A percentile compares a stretch with the other conserved stretches of the same genome.
These are phyloP conservation scores for Mallotus japonicus DNA, from an alignment of 441 rosid genomes.

Conservation along the genomic window DNA sequence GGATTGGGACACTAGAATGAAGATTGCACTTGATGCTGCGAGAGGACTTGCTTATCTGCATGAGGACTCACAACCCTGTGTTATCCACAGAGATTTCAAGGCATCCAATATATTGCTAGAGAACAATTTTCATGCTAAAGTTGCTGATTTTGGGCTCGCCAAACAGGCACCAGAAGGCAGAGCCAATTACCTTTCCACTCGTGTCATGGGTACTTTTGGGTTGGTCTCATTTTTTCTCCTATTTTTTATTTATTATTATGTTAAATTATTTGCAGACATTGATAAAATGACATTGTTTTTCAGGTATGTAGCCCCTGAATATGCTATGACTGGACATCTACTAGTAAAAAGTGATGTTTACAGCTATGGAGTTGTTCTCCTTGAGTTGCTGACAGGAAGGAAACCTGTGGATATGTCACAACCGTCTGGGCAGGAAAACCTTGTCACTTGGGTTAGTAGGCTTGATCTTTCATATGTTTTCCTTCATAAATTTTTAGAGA, in stretches of 20 bases:
- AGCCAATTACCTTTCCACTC: constrained; percentile 82
- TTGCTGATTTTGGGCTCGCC: constrained; percentile 94
- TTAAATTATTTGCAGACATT: constrained; percentile 9
- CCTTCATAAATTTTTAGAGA: background rate
- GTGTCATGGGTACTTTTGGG: constrained; percentile 99
- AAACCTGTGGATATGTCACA: constrained; percentile 97
- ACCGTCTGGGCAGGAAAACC: constrained; percentile 94
- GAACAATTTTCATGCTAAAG: constrained; percentile 88
- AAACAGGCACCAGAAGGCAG: constrained; percentile 98
- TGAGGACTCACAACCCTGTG: constrained; percentile 96
- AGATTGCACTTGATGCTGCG: constrained; percentile 97
- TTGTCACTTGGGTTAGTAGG: constrained; percentile 84
- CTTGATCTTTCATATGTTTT: background rate
- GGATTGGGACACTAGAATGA: constrained; percentile 95
- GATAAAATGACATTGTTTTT: constrained; percentile 24
- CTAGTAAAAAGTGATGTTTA: constrained; percentile 94
- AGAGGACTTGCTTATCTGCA: constrained; percentile 94
- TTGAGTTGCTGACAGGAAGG: constrained; percentile 86
- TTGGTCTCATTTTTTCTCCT: constrained; percentile 39
- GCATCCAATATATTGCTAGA: constrained; percentile 94
- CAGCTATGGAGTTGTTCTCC: constrained; percentile 94
- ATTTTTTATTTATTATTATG: background rate
- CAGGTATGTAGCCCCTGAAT: constrained; percentile 97
- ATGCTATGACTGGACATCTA: constrained; percentile 97
- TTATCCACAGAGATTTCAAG: constrained; percentile 93